Evolutionary conservation across 306 rosid genomes (phyloP), one percentile per base, ranked within the genome.

Genomic region (Pyrus communis): DNA sequence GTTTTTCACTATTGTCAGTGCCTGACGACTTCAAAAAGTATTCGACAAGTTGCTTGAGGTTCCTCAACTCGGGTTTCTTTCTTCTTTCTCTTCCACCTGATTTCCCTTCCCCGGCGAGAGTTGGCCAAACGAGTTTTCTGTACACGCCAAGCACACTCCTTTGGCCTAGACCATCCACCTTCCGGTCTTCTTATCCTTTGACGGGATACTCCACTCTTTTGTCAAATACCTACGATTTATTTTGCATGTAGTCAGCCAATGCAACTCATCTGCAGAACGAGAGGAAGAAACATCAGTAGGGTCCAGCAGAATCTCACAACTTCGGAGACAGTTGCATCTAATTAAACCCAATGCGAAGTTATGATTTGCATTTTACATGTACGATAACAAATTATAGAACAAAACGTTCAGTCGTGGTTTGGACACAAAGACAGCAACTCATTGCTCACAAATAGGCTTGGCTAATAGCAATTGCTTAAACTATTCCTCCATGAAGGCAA

Each of bases 221-320:
- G 75, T 67, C 67, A 70, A 52, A 68, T 31, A 64, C 78, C 67
- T 7, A 60, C 65, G 60, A 69, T 81, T 67, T 57, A 82, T 75
- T 79, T 71, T 52, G 18, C 76, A 62, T 22, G 75, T 51, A 75
- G 75, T 83, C 87, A 61, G 81, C 85, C 61, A 58, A 80, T 23
- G 45, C 82, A 79, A 62, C 83, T 69, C 81, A 77, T 83, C 91
- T 90, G 90, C 27, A 58, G 15, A 77, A 69, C 43, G 40, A 64
- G 70, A 75, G 51, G 31, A 57, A 60, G 62, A 66, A 11, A 51
- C 52, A 61, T 43, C 59, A 42, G 30, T 43, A 23, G 8, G 77
- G 11, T 11, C 15, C 18, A 67, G 21, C 69, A 74, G 25, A 81
- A 75, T 43, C 18, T 69, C 12, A 33, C 2, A 64, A 51, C 43